These are phyloP conservation scores for Balansia obtecta DNA, from an alignment of 2,329 filamentous ascomycete species.

Conservation along the genomic window DNA sequence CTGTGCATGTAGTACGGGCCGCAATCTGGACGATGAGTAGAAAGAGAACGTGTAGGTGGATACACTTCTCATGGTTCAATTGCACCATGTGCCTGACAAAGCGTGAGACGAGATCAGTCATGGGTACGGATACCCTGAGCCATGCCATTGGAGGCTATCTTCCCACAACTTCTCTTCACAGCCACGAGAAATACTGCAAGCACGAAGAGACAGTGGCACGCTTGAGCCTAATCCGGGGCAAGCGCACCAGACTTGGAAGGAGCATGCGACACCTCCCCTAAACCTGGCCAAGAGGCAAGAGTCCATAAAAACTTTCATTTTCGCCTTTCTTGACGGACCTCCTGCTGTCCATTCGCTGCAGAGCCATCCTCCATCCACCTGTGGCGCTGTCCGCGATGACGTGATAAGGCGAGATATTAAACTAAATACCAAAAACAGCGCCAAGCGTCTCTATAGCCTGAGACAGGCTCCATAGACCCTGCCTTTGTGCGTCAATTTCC, in stretches of 20 bases:
- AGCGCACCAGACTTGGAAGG: neutral
- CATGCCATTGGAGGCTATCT: too few species aligned
- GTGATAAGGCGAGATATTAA: neutral
- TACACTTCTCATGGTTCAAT: too few species aligned
- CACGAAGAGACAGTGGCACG: neutral
- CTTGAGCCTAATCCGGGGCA: too few species aligned
- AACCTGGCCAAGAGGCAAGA: neutral
- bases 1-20: neutral
- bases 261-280: neutral
- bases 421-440: neutral
- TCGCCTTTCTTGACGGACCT: neutral
- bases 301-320: neutral
- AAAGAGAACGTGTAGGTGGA: too few species aligned
- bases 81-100: too few species aligned
- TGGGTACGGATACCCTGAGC: too few species aligned
- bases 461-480: neutral
- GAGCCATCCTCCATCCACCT: neutral
- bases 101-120: too few species aligned
- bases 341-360: neutral
- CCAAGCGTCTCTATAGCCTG: neutral
- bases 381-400: conserved; percentile 1
- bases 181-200: neutral
- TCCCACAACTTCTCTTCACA: neutral
- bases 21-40: neutral
- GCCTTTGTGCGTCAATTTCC: neutral